Percentiles rank a stretch among this genome's conserved stretches.
phyloP scores from a whole-genome alignment of 2,329 filamentous ascomycete species.

The Colletotrichum graminicola region DNA sequence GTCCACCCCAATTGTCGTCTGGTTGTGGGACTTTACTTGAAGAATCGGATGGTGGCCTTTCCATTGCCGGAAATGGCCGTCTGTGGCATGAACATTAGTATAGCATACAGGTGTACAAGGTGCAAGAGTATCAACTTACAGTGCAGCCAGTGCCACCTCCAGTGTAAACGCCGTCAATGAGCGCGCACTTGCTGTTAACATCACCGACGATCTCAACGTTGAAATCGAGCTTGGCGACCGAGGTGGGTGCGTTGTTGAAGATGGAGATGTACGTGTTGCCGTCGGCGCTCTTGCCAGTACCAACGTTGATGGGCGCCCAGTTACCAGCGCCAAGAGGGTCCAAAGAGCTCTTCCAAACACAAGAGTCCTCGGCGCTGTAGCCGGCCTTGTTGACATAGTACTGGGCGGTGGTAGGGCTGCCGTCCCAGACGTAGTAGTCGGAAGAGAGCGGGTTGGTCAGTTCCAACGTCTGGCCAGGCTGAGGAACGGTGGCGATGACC shows the following conservation, averaged over 20 bases:
- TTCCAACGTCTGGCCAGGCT: constrained; percentile 68
- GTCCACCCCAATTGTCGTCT: constrained; percentile 44
- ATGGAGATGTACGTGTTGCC: constrained; percentile 84
- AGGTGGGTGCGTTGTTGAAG: constrained; percentile 86
- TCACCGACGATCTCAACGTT: constrained; percentile 83
- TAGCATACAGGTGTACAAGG: neutral
- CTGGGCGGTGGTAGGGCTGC: constrained; percentile 84
- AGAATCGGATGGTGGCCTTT: constrained; percentile 60
- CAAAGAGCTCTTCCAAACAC: constrained; percentile 74
- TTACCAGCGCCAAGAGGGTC: constrained; percentile 76
- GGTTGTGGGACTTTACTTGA: constrained; percentile 45
- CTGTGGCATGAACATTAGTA: constrained; percentile 48
- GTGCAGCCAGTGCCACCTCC: constrained; percentile 79
- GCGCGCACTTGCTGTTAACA: constrained; percentile 69
- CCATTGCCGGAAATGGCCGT: constrained; percentile 58
- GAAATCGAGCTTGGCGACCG: constrained; percentile 77
- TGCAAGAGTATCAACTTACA: constrained; percentile 66
- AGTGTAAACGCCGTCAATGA: constrained; percentile 72
- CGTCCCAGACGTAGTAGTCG: constrained; percentile 83
- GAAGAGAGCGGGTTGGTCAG: constrained; percentile 81
- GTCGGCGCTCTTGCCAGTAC: constrained; percentile 76
- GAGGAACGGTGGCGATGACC: constrained; percentile 79
- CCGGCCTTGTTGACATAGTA: constrained; percentile 96
- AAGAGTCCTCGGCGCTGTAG: constrained; percentile 74
- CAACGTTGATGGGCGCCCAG: constrained; percentile 88